Conservation (phyloP, 75 land plant genomes). For the Pinus albicaulis region DNA sequence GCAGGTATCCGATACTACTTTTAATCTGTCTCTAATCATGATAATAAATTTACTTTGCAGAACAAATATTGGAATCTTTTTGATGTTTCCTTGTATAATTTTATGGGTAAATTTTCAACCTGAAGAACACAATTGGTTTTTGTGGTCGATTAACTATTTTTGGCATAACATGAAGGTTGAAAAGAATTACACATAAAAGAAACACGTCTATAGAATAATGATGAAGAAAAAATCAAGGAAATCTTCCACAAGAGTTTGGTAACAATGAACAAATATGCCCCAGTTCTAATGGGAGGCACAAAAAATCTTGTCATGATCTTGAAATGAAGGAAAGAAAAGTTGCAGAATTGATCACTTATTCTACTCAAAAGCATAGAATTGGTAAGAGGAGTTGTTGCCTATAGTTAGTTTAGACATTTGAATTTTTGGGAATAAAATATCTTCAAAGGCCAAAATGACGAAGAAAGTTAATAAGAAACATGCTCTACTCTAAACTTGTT, state of each 20-base stretch:
- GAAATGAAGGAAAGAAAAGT: background rate
- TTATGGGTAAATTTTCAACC: too few species aligned
- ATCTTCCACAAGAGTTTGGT: slow-evolving; percentile 4
- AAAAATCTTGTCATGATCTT: background rate
- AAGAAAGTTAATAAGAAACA: background rate
- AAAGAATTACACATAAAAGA: too few species aligned
- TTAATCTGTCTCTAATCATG: too few species aligned
- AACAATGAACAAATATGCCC: background rate
- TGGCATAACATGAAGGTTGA: too few species aligned
- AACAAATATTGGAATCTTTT: too few species aligned
- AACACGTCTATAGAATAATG: too few species aligned
- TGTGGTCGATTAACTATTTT: too few species aligned
- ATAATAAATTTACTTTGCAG: too few species aligned
- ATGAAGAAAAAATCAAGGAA: background rate
- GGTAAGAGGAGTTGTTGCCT: background rate
- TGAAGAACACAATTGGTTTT: too few species aligned
- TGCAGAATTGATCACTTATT: slow-evolving; percentile 2
- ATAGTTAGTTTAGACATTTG: background rate
- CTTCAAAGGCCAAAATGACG: background rate
- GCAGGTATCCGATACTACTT: too few species aligned
- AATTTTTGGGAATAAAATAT: background rate
- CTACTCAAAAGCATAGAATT: slow-evolving; percentile 2
- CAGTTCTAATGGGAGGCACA: slow-evolving; percentile 1
- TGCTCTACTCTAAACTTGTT: background rate
- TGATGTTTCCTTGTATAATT: too few species aligned